Evolutionary conservation across 495 filamentous ascomycete genomes (phyloP).

Genomic region (Penicillium roqueforti): DNA sequence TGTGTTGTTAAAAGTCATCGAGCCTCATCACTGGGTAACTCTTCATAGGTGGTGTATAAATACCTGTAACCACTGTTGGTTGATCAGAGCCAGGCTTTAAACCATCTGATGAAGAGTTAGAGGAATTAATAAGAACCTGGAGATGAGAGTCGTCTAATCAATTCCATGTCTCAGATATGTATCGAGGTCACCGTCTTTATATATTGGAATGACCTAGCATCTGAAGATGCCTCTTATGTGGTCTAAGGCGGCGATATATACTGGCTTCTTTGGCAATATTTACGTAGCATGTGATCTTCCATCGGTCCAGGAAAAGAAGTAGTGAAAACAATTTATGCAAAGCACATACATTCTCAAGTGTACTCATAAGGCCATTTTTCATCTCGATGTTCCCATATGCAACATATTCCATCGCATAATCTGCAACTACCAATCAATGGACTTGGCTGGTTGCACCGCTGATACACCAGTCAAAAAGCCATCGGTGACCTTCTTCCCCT

Average conservation of each 20-base stretch:
- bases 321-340: not conserved
- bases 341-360: not conserved
- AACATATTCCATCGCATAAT: not conserved
- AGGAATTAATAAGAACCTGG: too few relatives aligned
- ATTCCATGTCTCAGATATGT: too few relatives aligned
- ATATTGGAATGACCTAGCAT: too few relatives aligned
- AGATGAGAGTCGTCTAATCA: too few relatives aligned
- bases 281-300: constrained; percentile 12
- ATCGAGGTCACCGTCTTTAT: too few relatives aligned
- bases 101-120: too few relatives aligned
- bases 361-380: not conserved
- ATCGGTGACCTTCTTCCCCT: constrained; percentile 53
- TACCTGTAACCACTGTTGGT: constrained; percentile 17
- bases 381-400: not conserved
- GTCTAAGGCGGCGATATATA: too few relatives aligned
- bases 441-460: constrained; percentile 40
- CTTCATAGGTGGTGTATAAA: not conserved
- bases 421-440: constrained; percentile 69
- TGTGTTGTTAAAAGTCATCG: too few relatives aligned
- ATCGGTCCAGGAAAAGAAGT: not conserved
- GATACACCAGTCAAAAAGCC: constrained; percentile 42
- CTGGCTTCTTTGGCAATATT: constrained; percentile 32
- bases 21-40: too few relatives aligned
- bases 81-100: too few relatives aligned
- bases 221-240: too few relatives aligned